Evolutionary conservation across 2,329 filamentous ascomycete species (phyloP).

Genomic region (Fusarium nisikadoi): DNA sequence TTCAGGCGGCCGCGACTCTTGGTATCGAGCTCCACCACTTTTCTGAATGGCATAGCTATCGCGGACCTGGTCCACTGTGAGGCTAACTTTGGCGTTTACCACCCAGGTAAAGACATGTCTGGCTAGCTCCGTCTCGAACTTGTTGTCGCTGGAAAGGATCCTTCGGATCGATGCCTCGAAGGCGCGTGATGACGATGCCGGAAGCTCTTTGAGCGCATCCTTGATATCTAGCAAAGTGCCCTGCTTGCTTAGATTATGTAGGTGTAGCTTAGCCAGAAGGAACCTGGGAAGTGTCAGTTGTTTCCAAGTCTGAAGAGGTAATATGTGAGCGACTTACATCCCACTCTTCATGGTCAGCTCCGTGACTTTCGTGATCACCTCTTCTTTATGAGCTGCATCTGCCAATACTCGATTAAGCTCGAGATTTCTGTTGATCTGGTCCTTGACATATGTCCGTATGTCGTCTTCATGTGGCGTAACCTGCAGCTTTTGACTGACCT

Average conservation of each 20-base stretch:
- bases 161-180: background rate
- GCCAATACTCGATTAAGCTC: background rate
- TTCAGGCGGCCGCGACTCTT: background rate
- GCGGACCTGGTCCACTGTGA: background rate
- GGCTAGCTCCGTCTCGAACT: background rate
- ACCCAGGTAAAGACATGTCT: background rate
- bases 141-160: background rate
- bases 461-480: background rate
- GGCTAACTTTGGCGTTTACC: background rate
- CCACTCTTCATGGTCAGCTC: background rate
- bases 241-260: background rate
- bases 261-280: background rate
- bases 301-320: background rate
- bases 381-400: background rate
- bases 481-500: background rate
- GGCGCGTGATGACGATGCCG: background rate
- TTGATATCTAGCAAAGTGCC: background rate
- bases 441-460: background rate
- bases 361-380: background rate
- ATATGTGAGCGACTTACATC: background rate
- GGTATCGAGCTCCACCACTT: background rate
- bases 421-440: background rate
- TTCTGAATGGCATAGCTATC: background rate
- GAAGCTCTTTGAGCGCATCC: background rate
- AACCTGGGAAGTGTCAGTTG: background rate